Conservation (phyloP, 352 stramenopile species). For the Phytophthora agathidicida region DNA sequence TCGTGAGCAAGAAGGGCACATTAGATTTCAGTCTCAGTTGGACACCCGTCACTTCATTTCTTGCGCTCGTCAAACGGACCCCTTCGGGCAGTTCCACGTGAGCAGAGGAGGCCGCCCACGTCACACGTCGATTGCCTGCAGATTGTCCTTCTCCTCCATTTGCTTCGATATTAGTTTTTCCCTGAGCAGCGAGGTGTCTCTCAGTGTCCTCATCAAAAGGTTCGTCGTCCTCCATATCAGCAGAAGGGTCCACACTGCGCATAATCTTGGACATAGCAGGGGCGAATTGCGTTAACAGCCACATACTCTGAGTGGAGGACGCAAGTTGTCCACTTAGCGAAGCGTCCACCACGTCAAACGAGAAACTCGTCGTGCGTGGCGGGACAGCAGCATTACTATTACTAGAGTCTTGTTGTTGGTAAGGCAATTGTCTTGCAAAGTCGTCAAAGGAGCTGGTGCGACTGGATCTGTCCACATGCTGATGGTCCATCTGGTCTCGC, state of each 20-base stretch:
- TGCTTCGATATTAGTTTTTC: not conserved
- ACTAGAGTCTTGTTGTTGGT: conserved; percentile 17
- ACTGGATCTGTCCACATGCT: conserved; percentile 10
- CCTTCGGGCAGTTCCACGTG: conserved; percentile 45
- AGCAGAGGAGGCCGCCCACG: conserved; percentile 40
- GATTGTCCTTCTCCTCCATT: conserved; percentile 1
- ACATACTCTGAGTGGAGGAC: conserved; percentile 33
- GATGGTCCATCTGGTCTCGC: not conserved
- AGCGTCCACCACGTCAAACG: conserved; percentile 32
- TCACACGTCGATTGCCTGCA: conserved; percentile 26
- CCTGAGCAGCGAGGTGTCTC: conserved; percentile 9
- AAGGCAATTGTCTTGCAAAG: conserved; percentile 34
- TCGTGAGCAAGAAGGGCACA: conserved; percentile 53
- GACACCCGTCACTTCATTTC: conserved; percentile 62
- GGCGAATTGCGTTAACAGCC: conserved; percentile 55
- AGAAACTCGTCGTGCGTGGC: conserved; percentile 21
- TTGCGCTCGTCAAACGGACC: conserved; percentile 44
- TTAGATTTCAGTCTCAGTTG: conserved; percentile 69
- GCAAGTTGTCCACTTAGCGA: not conserved
- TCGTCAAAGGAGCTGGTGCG: conserved; percentile 37
- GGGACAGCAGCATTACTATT: not conserved
- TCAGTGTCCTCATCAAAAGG: conserved; percentile 43
- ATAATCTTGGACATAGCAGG: conserved; percentile 58
- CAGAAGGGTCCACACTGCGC: conserved; percentile 28
- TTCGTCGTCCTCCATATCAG: conserved; percentile 49